These are phyloP conservation scores for Umbilicaria muhlenbergii DNA, from an alignment of 495 filamentous ascomycete genomes.

Conservation along the genomic window DNA sequence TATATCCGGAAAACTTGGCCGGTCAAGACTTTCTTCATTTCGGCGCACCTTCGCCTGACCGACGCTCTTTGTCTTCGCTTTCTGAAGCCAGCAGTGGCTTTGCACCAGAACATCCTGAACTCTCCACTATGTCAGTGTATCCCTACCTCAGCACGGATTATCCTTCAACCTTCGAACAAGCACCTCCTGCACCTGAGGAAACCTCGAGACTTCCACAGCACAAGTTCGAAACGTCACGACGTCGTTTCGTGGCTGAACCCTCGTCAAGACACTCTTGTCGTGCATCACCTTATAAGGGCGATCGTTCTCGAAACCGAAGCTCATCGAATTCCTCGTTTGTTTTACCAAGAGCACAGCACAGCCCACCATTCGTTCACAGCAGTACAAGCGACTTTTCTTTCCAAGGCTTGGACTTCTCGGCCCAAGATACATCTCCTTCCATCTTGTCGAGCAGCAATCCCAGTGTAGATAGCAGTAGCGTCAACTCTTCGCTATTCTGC, in stretches of 20 bases:
- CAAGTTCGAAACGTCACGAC: neutral
- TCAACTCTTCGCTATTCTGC: neutral
- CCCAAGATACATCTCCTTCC: neutral
- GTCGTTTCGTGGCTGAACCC: neutral
- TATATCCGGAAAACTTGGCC: neutral
- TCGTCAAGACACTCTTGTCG: neutral
- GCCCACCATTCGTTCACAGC: constrained; percentile 1
- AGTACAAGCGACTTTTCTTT: neutral
- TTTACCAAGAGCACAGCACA: neutral
- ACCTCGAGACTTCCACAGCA: neutral
- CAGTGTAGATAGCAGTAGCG: neutral
- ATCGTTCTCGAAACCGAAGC: neutral
- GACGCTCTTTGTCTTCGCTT: constrained; percentile 2
- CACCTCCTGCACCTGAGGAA: neutral
- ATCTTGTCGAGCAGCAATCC: neutral
- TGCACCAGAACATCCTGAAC: neutral
- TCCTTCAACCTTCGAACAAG: neutral
- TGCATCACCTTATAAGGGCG: neutral
- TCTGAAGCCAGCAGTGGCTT: constrained; percentile 5
- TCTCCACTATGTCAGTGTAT: neutral
- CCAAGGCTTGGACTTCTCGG: neutral
- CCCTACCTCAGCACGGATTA: neutral
- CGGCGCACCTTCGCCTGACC: constrained; percentile 1
- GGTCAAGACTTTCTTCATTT: neutral
- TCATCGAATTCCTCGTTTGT: constrained; percentile 1